These are phyloP conservation scores for Colletotrichum godetiae DNA, from an alignment of 2,329 filamentous ascomycete species.

Conservation along the genomic window DNA sequence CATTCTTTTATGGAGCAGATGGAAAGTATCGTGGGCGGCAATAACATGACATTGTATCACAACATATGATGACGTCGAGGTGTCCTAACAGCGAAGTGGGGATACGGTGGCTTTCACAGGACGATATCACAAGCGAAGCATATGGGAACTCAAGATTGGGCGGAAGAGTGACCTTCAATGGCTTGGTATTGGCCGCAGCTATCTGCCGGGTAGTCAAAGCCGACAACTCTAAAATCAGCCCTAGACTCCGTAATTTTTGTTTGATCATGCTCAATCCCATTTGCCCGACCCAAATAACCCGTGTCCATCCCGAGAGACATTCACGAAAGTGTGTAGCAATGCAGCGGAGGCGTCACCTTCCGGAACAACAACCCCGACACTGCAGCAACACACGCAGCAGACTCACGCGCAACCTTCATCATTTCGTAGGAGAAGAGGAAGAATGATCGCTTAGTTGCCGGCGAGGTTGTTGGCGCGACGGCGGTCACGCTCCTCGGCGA, in stretches of 20 bases:
- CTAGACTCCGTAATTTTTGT: constrained; percentile 37
- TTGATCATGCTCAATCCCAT: constrained; percentile 37
- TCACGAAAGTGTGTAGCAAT: constrained; percentile 20
- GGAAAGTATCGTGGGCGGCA: no score
- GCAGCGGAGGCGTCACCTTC: neutral
- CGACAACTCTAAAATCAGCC: constrained; percentile 38
- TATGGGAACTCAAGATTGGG: constrained; percentile 29
- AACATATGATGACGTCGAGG: neutral
- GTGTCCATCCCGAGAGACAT: constrained; percentile 32
- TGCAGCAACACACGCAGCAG: constrained; percentile 13
- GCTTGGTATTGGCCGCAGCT: constrained; percentile 38
- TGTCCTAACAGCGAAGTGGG: neutral
- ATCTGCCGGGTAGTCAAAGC: constrained; percentile 38
- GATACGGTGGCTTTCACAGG: neutral
- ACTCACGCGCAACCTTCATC: constrained; percentile 22
- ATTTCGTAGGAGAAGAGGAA: constrained; percentile 19
- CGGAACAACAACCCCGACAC: neutral
- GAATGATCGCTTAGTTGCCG: constrained; percentile 57
- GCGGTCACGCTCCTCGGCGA: constrained; percentile 99
- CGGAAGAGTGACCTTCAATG: constrained; percentile 37
- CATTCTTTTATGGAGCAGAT: no score
- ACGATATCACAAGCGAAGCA: neutral
- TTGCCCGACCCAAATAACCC: constrained; percentile 35
- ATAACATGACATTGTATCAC: neutral
- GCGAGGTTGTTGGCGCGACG: constrained; percentile 76